Evolutionary conservation across 2,329 filamentous ascomycete genomes (phyloP).

Genomic region (Alternaria postmessia): DNA sequence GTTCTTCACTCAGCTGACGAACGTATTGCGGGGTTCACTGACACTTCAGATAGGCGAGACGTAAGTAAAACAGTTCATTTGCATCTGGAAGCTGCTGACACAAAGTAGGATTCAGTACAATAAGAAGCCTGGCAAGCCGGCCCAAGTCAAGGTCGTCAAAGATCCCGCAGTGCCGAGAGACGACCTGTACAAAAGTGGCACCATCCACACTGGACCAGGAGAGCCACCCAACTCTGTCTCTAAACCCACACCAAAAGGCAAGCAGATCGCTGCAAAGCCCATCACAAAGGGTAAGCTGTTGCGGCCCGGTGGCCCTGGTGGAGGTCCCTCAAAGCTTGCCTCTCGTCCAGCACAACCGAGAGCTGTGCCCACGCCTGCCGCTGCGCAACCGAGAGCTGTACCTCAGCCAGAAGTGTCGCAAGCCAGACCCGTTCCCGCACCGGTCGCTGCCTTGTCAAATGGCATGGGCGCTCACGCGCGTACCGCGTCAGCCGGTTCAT

Average conservation of each 20-base stretch:
- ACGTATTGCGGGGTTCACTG: constrained; percentile 79
- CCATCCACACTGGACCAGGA: constrained; percentile 84
- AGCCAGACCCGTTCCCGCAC: constrained; percentile 62
- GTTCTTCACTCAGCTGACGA: constrained; percentile 90
- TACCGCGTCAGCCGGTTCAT: constrained; percentile 52
- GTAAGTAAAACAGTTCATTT: constrained; percentile 45
- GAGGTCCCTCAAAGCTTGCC: constrained; percentile 77
- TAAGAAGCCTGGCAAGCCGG: constrained; percentile 95
- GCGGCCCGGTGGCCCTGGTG: constrained; percentile 85
- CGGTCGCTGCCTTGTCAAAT: constrained; percentile 61
- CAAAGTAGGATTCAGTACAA: constrained; percentile 79
- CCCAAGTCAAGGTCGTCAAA: constrained; percentile 87
- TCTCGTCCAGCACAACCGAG: constrained; percentile 55
- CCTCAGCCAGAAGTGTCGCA: constrained; percentile 56
- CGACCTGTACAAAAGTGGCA: constrained; percentile 93
- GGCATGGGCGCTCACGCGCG: constrained; percentile 53
- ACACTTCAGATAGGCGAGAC: constrained; percentile 82
- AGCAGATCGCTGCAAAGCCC: constrained; percentile 84
- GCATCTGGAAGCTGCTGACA: constrained; percentile 31
- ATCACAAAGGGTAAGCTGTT: constrained; percentile 95
- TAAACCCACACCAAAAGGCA: constrained; percentile 84
- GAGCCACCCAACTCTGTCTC: constrained; percentile 85
- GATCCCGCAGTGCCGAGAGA: constrained; percentile 76
- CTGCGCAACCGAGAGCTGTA: constrained; percentile 56
- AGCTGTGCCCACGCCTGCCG: constrained; percentile 42